Percentiles rank a stretch among this genome's conserved stretches.
Evolutionary conservation across 192 early-diverging fungal genomes (phyloP).

Genomic region (Chytriomyces sp.): DNA sequence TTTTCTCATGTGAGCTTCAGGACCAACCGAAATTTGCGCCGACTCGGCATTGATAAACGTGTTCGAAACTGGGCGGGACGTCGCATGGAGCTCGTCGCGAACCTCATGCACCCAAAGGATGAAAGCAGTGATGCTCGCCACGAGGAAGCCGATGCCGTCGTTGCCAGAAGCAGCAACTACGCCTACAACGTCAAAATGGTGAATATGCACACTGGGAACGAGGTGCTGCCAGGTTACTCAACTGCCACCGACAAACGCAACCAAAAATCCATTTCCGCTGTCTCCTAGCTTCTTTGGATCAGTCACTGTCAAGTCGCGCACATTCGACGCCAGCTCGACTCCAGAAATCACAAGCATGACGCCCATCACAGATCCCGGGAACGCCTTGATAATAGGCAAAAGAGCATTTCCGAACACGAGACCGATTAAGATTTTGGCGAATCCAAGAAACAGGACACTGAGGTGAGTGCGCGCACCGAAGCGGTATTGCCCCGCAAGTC

Average conservation of each 20-base stretch:
- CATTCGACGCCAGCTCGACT: constrained; percentile 65
- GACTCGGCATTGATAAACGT: background rate
- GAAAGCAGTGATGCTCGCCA: constrained; percentile 17
- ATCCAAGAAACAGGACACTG: constrained; percentile 76
- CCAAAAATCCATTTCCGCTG: constrained; percentile 5
- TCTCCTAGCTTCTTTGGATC: constrained; percentile 34
- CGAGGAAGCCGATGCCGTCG: constrained; percentile 30
- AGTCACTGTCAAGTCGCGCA: constrained; percentile 54
- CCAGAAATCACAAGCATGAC: constrained; percentile 87
- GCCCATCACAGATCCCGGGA: constrained; percentile 78
- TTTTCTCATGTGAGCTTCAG: background rate
- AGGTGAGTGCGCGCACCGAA: constrained; percentile 87
- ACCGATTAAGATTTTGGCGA: constrained; percentile 74
- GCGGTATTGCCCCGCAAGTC: constrained; percentile 92
- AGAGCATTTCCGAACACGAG: constrained; percentile 84
- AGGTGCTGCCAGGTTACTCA: background rate
- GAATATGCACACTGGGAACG: background rate
- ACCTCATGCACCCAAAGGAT: constrained; percentile 28
- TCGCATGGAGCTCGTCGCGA: constrained; percentile 1
- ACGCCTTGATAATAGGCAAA: constrained; percentile 65
- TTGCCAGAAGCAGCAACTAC: constrained; percentile 22
- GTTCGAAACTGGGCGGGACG: too few species aligned
- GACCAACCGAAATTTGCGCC: background rate
- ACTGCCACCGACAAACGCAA: constrained; percentile 9
- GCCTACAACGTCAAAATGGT: constrained; percentile 1